Evolutionary conservation across 257 asterid species (phyloP).

Genomic region (Solanum etuberosum): DNA sequence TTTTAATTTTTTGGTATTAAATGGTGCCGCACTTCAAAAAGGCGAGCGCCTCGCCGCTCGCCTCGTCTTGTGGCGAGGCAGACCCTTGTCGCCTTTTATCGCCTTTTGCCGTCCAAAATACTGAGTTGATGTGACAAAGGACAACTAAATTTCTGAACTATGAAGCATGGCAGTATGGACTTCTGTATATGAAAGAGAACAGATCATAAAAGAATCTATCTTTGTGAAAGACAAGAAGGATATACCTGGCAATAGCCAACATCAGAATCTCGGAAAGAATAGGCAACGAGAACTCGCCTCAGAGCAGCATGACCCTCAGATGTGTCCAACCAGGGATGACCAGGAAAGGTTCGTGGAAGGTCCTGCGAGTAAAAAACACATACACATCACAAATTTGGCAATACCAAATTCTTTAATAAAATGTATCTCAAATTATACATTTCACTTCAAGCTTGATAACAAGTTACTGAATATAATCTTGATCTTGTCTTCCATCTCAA

Average conservation of each 20-base stretch:
- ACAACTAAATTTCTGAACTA: neutral
- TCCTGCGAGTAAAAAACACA: constrained; percentile 37
- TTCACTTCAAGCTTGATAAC: neutral
- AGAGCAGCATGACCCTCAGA: constrained; percentile 92
- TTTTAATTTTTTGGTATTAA: too few species aligned
- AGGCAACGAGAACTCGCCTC: constrained; percentile 90
- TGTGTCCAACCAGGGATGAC: constrained; percentile 98
- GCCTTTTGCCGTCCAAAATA: too few species aligned
- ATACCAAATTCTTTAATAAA: neutral
- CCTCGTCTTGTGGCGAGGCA: too few species aligned
- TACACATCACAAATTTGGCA: neutral
- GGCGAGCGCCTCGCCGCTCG: too few species aligned
- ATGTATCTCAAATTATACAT: neutral
- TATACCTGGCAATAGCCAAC: constrained; percentile 97
- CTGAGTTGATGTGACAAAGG: neutral
- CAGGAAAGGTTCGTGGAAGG: constrained; percentile 95
- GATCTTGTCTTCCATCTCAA: neutral
- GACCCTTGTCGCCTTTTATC: too few species aligned
- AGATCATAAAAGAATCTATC: neutral
- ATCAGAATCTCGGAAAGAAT: constrained; percentile 95
- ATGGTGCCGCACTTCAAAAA: too few species aligned
- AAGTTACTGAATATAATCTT: neutral
- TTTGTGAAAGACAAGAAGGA: neutral
- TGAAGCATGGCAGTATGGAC: neutral
- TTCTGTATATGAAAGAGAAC: neutral